These are phyloP conservation scores for Coemansia sp. DNA, from an alignment of 192 early-diverging fungal genomes.

Conservation along the genomic window DNA sequence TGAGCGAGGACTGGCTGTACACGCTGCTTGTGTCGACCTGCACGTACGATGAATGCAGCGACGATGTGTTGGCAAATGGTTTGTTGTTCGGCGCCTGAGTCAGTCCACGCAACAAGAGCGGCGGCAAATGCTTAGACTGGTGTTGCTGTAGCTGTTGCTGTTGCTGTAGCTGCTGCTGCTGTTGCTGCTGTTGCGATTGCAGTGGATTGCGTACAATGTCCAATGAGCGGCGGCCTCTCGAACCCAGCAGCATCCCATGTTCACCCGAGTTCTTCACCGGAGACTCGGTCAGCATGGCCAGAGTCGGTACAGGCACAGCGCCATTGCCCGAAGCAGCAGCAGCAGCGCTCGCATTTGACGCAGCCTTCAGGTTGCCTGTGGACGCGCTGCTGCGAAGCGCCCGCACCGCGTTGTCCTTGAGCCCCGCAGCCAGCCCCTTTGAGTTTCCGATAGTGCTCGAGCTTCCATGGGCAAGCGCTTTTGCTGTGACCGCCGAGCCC, in stretches of 20 bases:
- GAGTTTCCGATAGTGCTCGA: constrained; percentile 16
- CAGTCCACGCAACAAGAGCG: constrained; percentile 17
- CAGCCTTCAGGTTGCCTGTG: constrained; percentile 39
- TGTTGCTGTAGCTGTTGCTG: neutral
- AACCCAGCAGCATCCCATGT: neutral
- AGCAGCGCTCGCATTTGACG: constrained; percentile 5
- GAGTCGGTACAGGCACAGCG: neutral
- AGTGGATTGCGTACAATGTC: constrained; percentile 29
- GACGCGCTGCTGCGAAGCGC: constrained; percentile 50
- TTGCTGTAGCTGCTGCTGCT: neutral
- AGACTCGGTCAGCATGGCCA: neutral
- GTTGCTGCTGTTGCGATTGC: neutral
- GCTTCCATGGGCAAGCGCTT: constrained; percentile 13
- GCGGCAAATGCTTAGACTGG: constrained; percentile 11
- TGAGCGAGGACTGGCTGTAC: constrained; percentile 7
- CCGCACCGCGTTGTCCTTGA: constrained; percentile 48
- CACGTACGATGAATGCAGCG: constrained; percentile 33
- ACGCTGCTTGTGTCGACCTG: constrained; percentile 21
- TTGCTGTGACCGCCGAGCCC: neutral
- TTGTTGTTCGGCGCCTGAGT: constrained; percentile 6
- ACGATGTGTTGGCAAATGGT: constrained; percentile 2
- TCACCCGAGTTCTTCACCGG: neutral
- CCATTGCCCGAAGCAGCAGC: constrained; percentile 15
- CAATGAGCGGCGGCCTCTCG: constrained; percentile 33
- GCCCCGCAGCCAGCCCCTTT: constrained; percentile 44